A percentile compares a stretch with the other conserved stretches of the same genome.
phyloP scores from a whole-genome alignment of 73 alveolate genomes.

The Tetrahymena borealis region DNA sequence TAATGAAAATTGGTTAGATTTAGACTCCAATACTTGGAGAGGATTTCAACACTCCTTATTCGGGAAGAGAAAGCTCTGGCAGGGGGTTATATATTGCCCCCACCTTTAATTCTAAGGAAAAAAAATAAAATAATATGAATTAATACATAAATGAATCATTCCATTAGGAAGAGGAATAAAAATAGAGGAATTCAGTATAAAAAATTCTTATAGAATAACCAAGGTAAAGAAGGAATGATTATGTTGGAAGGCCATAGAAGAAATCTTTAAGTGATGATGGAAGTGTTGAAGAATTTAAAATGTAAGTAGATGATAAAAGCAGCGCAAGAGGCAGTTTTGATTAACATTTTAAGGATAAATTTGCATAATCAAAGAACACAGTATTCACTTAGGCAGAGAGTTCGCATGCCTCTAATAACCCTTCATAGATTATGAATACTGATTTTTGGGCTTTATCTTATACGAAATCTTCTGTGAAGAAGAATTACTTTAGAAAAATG shows the following conservation, averaged over 20 bases:
- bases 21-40: neutral
- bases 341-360: neutral
- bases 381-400: neutral
- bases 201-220: neutral
- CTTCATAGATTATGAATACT: neutral
- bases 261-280: neutral
- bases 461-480: neutral
- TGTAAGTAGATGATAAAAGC: neutral
- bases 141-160: neutral
- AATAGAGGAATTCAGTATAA: neutral
- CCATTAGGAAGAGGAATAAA: neutral
- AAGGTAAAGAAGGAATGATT: neutral
- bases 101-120: neutral
- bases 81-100: neutral
- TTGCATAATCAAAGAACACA: neutral
- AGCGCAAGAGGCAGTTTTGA: neutral
- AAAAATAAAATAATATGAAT: neutral
- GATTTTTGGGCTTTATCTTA: neutral
- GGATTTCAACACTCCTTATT: neutral
- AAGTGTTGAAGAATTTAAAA: neutral
- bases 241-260: neutral
- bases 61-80: neutral
- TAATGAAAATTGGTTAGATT: neutral
- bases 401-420: neutral
- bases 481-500: neutral